Evolutionary conservation across 208 protist species (phyloP).

Genomic region (Trypanosoma boissoni): DNA sequence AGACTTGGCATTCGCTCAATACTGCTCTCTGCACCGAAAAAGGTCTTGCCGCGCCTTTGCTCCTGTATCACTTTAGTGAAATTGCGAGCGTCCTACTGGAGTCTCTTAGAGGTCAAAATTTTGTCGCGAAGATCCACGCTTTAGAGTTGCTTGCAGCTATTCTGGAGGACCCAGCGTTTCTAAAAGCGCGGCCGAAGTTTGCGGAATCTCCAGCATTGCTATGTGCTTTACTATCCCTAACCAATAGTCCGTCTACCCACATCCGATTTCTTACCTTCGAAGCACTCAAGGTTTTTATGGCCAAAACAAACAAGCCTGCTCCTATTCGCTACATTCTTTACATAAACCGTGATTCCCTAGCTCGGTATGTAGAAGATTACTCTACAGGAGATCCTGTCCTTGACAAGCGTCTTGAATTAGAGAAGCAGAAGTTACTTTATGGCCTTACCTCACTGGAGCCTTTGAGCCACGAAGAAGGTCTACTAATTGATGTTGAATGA

Average conservation of each 20-base stretch:
- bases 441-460: conserved; percentile 25
- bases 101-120: conserved; percentile 19
- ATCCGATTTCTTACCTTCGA: conserved; percentile 32
- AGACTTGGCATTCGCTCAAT: conserved; percentile 47
- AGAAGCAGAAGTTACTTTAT: conserved; percentile 28
- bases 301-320: conserved; percentile 29
- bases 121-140: conserved; percentile 33
- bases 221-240: conserved; percentile 44
- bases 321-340: conserved; percentile 34
- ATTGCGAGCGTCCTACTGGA: conserved; percentile 25
- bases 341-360: conserved; percentile 37
- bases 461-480: conserved; percentile 28
- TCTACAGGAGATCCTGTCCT: conserved; percentile 18
- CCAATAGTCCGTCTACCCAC: conserved; percentile 21
- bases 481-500: conserved; percentile 17
- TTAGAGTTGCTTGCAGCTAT: conserved; percentile 29
- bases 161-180: conserved; percentile 28
- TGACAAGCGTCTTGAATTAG: conserved; percentile 18
- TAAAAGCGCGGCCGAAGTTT: conserved; percentile 34
- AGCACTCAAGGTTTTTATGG: conserved; percentile 30
- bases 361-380: conserved; percentile 34
- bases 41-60: conserved; percentile 27
- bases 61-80: conserved; percentile 33
- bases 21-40: conserved; percentile 31
- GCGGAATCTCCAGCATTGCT: conserved; percentile 53